These are phyloP conservation scores for Maudiozyma humilis DNA, from an alignment of 1,139 yeast genomes.

Conservation along the genomic window DNA sequence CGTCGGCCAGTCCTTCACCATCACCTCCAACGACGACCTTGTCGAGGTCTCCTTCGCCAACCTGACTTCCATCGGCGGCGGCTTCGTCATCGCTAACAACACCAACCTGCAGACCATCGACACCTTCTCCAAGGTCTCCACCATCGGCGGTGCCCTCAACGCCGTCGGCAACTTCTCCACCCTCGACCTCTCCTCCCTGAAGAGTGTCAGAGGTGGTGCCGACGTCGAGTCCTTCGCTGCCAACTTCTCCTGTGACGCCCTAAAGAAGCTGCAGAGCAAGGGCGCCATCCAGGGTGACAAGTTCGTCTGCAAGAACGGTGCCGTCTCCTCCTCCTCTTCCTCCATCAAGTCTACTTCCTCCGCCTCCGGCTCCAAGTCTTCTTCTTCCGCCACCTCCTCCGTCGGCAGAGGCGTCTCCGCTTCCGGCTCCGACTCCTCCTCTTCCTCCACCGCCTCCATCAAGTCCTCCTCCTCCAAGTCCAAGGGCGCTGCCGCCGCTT, in stretches of 20 bases:
- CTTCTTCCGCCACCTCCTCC: constrained; percentile 26
- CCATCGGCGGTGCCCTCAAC: constrained; percentile 82
- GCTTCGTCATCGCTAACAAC: constrained; percentile 81
- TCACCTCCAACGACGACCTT: constrained; percentile 66
- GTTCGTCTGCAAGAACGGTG: constrained; percentile 72
- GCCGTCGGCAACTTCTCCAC: constrained; percentile 72
- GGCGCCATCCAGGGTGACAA: constrained; percentile 87
- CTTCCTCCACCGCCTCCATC: constrained; percentile 11
- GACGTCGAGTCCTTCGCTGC: constrained; percentile 61
- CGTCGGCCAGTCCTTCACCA: constrained; percentile 76
- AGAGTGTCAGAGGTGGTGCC: constrained; percentile 87
- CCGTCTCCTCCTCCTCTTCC: constrained; percentile 47
- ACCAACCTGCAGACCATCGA: constrained; percentile 52
- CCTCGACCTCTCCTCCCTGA: constrained; percentile 65
- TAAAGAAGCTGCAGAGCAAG: constrained; percentile 55
- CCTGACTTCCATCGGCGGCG: constrained; percentile 75
- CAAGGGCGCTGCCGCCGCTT: constrained; percentile 30
- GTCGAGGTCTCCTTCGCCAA: constrained; percentile 60
- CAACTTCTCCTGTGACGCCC: constrained; percentile 71
- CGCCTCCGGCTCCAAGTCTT: not conserved
- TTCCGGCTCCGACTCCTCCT: constrained; percentile 25
- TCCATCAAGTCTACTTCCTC: constrained; percentile 32
- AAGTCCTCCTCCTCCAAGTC: constrained; percentile 15
- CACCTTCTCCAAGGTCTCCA: constrained; percentile 65
- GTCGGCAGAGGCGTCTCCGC: constrained; percentile 24